Evolutionary conservation across 75 land plant genomes (phyloP).

Genomic region (Cryptomeria japonica): DNA sequence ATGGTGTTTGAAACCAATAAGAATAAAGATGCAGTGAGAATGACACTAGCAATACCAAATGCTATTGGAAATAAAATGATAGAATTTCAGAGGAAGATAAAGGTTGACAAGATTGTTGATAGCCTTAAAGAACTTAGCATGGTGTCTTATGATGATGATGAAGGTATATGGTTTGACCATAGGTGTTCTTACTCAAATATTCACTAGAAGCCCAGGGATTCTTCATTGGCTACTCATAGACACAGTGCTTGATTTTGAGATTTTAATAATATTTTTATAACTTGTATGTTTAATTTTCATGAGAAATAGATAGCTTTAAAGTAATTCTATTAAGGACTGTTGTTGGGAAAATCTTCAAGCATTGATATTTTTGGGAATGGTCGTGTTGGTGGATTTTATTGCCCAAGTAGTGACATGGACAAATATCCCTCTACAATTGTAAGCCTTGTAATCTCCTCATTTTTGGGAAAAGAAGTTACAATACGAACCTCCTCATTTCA

Average conservation of each 20-base stretch:
- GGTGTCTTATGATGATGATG: slow-evolving; percentile 94
- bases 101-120: too few species aligned
- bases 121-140: slow-evolving; percentile 81
- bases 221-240: background rate
- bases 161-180: slow-evolving; percentile 34
- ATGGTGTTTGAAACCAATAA: too few species aligned
- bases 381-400: slow-evolving; percentile 52
- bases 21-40: too few species aligned
- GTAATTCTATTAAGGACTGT: background rate
- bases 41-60: too few species aligned
- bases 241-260: background rate
- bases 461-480: too few species aligned
- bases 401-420: slow-evolving; percentile 72
- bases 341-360: slow-evolving; percentile 24
- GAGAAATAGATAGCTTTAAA: background rate
- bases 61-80: too few species aligned
- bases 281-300: background rate
- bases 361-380: slow-evolving; percentile 74
- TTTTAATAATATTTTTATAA: too few species aligned
- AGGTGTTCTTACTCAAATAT: background rate
- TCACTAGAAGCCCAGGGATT: background rate
- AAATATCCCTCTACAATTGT: slow-evolving; percentile 79
- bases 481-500: too few species aligned
- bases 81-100: too few species aligned
- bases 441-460: slow-evolving; percentile 22